A percentile compares a stretch with the other conserved stretches of the same genome.
phyloP scores from a whole-genome alignment of 768 basidiomycete species.

The Trametes punicea region DNA sequence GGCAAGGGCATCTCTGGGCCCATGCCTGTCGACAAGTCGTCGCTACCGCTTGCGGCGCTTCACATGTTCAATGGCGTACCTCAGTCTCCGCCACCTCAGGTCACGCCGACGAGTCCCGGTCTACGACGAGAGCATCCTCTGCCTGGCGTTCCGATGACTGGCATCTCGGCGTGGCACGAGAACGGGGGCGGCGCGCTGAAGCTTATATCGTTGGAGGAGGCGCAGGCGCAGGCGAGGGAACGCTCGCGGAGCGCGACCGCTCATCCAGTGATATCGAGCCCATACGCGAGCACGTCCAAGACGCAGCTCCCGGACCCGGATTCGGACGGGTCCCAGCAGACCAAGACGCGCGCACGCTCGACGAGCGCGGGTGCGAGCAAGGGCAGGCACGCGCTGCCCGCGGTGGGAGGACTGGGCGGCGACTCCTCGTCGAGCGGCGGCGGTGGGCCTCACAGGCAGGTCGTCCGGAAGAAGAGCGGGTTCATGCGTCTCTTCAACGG shows the following conservation, averaged over 20 bases:
- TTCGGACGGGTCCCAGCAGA: constrained; percentile 16
- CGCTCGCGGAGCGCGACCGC: constrained; percentile 47
- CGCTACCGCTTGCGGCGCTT: constrained; percentile 10
- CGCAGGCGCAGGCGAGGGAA: constrained; percentile 57
- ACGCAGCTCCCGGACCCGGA: constrained; percentile 14
- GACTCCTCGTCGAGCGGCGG: constrained; percentile 6
- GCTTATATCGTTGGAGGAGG: constrained; percentile 76
- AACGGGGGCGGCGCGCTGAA: constrained; percentile 49
- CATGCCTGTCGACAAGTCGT: constrained; percentile 22
- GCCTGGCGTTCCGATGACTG: constrained; percentile 4
- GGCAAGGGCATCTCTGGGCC: constrained; percentile 26
- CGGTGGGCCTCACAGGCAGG: constrained; percentile 37
- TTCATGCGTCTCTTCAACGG: constrained; percentile 77
- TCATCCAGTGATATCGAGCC: constrained; percentile 20
- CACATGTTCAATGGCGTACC: constrained; percentile 9
- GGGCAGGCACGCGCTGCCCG: constrained; percentile 33
- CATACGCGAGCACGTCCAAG: constrained; percentile 25
- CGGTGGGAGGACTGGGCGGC: background rate
- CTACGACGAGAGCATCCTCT: constrained; percentile 25
- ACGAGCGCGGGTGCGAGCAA: constrained; percentile 54
- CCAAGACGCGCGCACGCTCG: constrained; percentile 48
- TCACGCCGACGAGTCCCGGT: constrained; percentile 12
- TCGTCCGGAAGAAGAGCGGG: constrained; percentile 79
- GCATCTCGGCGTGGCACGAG: constrained; percentile 51
- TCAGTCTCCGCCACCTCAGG: constrained; percentile 4